Percentiles rank a stretch among this genome's conserved stretches.
These are phyloP conservation scores for Kwoniella dendrophila DNA, from an alignment of 768 basidiomycete species.

Conservation along the genomic window DNA sequence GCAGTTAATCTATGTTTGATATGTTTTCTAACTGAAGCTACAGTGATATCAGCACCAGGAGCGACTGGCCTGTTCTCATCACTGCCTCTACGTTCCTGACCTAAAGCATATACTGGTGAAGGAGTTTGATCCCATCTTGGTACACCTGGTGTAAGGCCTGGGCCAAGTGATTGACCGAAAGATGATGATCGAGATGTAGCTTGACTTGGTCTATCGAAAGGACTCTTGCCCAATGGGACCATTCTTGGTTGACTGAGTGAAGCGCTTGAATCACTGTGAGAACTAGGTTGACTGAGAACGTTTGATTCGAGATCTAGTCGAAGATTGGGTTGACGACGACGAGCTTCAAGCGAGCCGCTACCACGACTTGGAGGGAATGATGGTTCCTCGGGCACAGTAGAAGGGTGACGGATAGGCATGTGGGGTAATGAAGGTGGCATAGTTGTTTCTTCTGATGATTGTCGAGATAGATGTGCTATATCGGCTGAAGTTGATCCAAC, in stretches of 20 bases:
- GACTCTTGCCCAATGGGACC: conserved; percentile 15
- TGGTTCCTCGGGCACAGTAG: conserved; percentile 37
- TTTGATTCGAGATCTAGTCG: conserved; percentile 51
- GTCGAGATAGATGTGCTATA: conserved; percentile 28
- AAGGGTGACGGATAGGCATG: conserved; percentile 24
- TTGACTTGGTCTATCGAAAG: conserved; percentile 27
- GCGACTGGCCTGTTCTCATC: conserved; percentile 36
- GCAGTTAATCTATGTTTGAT: conserved; percentile 89
- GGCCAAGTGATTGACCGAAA: conserved; percentile 35
- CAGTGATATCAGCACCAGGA: conserved; percentile 44
- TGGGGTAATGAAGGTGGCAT: conserved; percentile 24
- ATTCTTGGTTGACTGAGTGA: conserved; percentile 18
- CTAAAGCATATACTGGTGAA: conserved; percentile 48
- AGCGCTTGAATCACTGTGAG: conserved; percentile 19
- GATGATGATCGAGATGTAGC: conserved; percentile 39
- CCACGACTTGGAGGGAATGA: conserved; percentile 20
- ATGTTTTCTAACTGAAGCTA: conserved; percentile 69
- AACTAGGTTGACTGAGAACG: conserved; percentile 28
- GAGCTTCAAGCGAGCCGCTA: conserved; percentile 47
- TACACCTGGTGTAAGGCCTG: conserved; percentile 47
- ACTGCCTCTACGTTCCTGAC: conserved; percentile 16
- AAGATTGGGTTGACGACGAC: conserved; percentile 51
- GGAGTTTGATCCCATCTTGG: conserved; percentile 54
- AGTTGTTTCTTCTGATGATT: conserved; percentile 24
- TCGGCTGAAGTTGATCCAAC: conserved; percentile 36